Conservation (phyloP, 1,139 yeast genomes). For the Yamadazyma songkhlaensis region DNA sequence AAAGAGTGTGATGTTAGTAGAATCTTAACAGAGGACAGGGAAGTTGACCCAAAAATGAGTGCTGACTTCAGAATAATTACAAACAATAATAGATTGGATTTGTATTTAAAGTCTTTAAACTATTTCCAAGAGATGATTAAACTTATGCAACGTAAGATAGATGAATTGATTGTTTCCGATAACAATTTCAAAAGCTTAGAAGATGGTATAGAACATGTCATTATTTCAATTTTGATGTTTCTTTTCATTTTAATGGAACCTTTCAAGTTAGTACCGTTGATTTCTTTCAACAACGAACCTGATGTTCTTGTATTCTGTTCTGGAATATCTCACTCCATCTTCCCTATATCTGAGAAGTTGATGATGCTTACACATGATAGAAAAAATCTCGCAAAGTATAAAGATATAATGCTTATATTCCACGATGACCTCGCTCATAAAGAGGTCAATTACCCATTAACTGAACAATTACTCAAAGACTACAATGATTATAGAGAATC, state of each 20-base stretch:
- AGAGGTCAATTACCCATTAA: too few relatives aligned
- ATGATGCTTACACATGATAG: background rate
- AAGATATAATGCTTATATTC: too few relatives aligned
- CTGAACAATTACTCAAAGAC: background rate
- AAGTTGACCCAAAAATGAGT: background rate
- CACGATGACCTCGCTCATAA: too few relatives aligned
- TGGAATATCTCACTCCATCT: conserved; percentile 6
- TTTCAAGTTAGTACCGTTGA: conserved; percentile 23
- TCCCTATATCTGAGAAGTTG: conserved; percentile 3
- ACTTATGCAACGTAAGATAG: background rate
- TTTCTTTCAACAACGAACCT: conserved; percentile 15
- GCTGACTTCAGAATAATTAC: background rate
- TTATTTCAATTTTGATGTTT: conserved; percentile 15
- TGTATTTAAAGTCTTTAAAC: conserved; percentile 5
- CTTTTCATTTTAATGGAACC: conserved; percentile 30
- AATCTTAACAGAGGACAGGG: conserved; percentile 4
- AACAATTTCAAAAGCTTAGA: conserved; percentile 13
- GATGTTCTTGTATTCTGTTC: conserved; percentile 7
- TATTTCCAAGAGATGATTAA: conserved; percentile 6
- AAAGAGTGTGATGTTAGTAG: conserved; percentile 7
- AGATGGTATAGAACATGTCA: conserved; percentile 1
- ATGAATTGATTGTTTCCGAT: background rate
- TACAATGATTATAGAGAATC: background rate
- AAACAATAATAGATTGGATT: background rate
- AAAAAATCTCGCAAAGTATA: too few relatives aligned